Base-by-base conservation (phyloP, 441 rosid genomes). In the Manihot esculenta region DNA sequence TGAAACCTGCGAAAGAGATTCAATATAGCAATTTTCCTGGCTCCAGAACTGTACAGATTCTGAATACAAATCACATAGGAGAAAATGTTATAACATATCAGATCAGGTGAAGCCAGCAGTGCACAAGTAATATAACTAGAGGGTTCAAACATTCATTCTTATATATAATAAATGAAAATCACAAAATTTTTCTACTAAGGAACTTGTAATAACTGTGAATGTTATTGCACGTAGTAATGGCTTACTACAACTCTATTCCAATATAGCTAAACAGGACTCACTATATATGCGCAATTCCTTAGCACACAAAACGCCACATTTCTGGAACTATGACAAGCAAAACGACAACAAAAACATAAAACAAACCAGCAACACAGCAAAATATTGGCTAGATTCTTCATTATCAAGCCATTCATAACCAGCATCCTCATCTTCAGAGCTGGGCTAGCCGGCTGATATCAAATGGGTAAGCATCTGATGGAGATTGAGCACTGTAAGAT, bases 371-470 rank as follows among this genome's bases (percentile, higher is more conserved):
- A 35, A 35, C 12, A 42, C 1, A 42, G 66, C 9, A 5, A 21
- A n/a, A 20, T 38, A 21, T 24, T 23, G 62, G 6, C 23, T 23
- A 9, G 21, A 6, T 35, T 51, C 20, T 66, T 66, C 10, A 26
- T 41, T 13, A 23, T 11, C 7, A 26, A 53, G 33, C 18, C 27
- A 9, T 30, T 17, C 44, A 15, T 14, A 8, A 12, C n/a, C 48
- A n/a, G 42, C 53, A 20, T 59, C 51, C 61, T 27, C 54, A 23
- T 49, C 77, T 65, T 88, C 84, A 91, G 69, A 88, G 75, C 62
- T 56, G 81, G 13, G 96, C 93, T 11, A 94, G 75, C 27, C 80
- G 76, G 66, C 90, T 84, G 69, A 94, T 94, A 68, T 94, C 98
- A 11, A 76, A 61, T 0, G 98, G 98, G 71, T 88, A 83, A 54